phyloP scores from a whole-genome alignment of 2,329 filamentous ascomycete species.

The Calonectria pauciramosa region DNA sequence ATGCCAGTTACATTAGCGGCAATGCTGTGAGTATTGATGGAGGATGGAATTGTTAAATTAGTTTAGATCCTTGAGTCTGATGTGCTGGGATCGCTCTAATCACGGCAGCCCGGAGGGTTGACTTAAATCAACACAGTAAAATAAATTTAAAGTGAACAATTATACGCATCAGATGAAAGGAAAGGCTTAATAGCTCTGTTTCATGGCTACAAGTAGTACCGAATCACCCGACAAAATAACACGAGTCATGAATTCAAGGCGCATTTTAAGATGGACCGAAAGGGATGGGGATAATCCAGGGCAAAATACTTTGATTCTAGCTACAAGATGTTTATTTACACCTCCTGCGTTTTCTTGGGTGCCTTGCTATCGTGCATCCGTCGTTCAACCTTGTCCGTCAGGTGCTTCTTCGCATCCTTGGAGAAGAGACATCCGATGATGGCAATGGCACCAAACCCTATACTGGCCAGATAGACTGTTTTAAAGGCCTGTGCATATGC shows the following conservation, averaged over 20 bases:
- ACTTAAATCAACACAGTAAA: not conserved
- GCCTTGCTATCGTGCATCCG: slow-evolving; percentile 46
- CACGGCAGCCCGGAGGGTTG: not conserved
- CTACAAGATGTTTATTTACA: not conserved
- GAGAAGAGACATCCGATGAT: slow-evolving; percentile 53
- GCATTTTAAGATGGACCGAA: not conserved
- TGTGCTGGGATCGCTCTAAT: not conserved
- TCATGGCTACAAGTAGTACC: not conserved
- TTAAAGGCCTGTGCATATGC: slow-evolving; percentile 56
- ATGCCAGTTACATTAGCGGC: slow-evolving; percentile 45
- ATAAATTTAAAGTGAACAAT: not conserved
- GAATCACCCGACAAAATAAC: not conserved
- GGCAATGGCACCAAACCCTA: slow-evolving; percentile 55
- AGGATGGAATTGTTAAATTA: slow-evolving; percentile 43
- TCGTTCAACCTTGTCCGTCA: slow-evolving; percentile 52
- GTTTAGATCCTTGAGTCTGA: not conserved
- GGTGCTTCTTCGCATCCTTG: slow-evolving; percentile 50
- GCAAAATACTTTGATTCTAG: not conserved
- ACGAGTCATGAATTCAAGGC: not conserved
- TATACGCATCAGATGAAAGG: not conserved
- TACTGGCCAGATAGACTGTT: slow-evolving; percentile 56
- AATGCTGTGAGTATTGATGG: slow-evolving; percentile 44
- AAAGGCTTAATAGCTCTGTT: not conserved
- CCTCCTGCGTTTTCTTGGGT: slow-evolving; percentile 15
- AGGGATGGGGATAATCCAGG: not conserved